These are phyloP conservation scores for Neonectria hederae DNA, from an alignment of 2,329 filamentous ascomycete genomes.

Conservation along the genomic window DNA sequence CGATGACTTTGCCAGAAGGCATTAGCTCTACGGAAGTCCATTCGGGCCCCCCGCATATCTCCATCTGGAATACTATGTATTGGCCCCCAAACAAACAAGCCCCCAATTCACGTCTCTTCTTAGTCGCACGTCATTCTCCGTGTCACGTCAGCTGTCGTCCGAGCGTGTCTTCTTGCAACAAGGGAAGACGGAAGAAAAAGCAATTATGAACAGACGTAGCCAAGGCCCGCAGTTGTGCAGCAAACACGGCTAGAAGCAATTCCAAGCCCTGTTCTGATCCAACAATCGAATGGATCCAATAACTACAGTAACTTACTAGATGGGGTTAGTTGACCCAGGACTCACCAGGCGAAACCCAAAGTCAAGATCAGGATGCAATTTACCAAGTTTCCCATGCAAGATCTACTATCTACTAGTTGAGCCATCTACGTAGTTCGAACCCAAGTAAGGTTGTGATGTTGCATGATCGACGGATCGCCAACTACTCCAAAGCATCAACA, in stretches of 20 bases:
- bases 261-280: background rate
- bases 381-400: background rate
- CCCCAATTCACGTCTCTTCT: conserved; percentile 1
- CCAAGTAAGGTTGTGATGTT: background rate
- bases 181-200: background rate
- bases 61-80: conserved; percentile 3
- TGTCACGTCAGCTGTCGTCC: conserved; percentile 8
- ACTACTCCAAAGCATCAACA: background rate
- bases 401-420: background rate
- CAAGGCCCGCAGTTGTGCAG: background rate
- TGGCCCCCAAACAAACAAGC: background rate
- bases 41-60: background rate
- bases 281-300: background rate
- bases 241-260: background rate
- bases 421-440: no score
- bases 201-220: background rate
- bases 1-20: background rate
- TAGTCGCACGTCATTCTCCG: conserved; percentile 16
- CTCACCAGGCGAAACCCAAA: background rate
- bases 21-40: background rate
- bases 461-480: background rate
- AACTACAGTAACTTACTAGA: background rate
- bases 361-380: background rate
- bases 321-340: background rate
- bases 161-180: conserved; percentile 3